These are phyloP conservation scores for Penicillium crustosum DNA, from an alignment of 2,329 filamentous ascomycete genomes.

Conservation along the genomic window DNA sequence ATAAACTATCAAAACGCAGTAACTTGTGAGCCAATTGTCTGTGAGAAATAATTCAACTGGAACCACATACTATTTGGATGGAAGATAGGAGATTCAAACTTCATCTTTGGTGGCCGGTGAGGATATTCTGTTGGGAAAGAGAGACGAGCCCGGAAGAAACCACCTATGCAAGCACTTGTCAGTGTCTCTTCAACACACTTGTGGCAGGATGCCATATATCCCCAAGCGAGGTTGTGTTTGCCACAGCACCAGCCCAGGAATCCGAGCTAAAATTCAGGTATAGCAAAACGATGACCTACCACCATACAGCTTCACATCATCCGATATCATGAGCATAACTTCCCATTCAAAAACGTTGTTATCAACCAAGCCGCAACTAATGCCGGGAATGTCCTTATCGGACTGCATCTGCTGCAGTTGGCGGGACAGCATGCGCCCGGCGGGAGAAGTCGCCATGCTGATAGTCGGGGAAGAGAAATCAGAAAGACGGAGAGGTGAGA, in stretches of 20 bases:
- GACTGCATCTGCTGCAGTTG: conserved; percentile 95
- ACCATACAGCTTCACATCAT: conserved; percentile 90
- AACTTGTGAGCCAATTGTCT: neutral
- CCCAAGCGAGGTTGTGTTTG: neutral
- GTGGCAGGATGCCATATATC: neutral
- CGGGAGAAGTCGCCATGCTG: conserved; percentile 45
- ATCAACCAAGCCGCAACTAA: conserved; percentile 84
- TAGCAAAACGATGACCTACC: conserved; percentile 55
- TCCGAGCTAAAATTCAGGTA: neutral
- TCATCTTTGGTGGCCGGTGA: conserved; percentile 81
- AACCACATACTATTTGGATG: conserved; percentile 74
- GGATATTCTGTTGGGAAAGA: conserved; percentile 85
- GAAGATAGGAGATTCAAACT: conserved; percentile 82
- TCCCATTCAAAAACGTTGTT: conserved; percentile 97
- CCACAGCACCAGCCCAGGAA: neutral
- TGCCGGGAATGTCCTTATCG: conserved; percentile 87
- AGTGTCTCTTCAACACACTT: neutral
- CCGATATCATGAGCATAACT: conserved; percentile 97
- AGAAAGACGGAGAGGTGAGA: neutral
- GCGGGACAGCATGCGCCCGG: conserved; percentile 67
- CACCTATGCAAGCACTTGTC: conserved; percentile 58
- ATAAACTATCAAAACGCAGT: conserved; percentile 61
- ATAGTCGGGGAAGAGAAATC: neutral
- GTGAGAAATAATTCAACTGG: neutral
- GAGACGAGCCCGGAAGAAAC: conserved; percentile 84